Conservation (phyloP, 176 grass and related monocot genomes). For the Musa troglodytarum region DNA sequence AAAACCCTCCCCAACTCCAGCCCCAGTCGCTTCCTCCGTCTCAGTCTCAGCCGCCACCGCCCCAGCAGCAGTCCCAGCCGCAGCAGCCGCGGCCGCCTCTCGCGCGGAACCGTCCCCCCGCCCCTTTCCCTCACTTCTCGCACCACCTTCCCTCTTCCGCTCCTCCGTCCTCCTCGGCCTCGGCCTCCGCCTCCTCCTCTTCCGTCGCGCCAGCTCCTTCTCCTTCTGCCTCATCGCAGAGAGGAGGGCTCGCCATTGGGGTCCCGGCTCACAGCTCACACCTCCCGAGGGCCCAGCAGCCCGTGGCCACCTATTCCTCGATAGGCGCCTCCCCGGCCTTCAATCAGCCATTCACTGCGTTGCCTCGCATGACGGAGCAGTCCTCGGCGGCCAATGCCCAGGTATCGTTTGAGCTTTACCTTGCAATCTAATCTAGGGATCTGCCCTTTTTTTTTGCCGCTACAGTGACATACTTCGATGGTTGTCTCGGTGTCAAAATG, state of each 20-base stretch:
- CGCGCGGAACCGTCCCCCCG: conserved; percentile 23
- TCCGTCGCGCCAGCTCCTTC: neutral
- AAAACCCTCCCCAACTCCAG: conserved; percentile 33
- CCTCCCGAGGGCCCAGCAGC: conserved; percentile 23
- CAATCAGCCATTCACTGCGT: conserved; percentile 39
- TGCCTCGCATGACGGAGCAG: conserved; percentile 50
- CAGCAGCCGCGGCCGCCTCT: conserved; percentile 41
- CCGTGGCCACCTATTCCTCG: conserved; percentile 33
- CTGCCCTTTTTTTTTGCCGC: too few relatives aligned
- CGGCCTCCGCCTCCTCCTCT: conserved; percentile 1
- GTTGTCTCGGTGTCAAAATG: neutral
- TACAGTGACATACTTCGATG: neutral
- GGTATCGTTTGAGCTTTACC: conserved; percentile 13
- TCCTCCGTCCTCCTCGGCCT: conserved; percentile 19
- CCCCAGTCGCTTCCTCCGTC: conserved; percentile 10
- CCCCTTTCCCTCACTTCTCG: conserved; percentile 34
- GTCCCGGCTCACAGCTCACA: conserved; percentile 37
- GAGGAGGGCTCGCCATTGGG: conserved; percentile 33
- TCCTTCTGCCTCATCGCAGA: conserved; percentile 14
- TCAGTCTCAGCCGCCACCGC: conserved; percentile 4
- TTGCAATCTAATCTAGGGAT: neutral
- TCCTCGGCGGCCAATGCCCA: conserved; percentile 36
- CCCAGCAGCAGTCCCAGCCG: neutral
- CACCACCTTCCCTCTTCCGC: conserved; percentile 25
- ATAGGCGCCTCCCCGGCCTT: conserved; percentile 45